Base-by-base conservation (phyloP, 306 rosid species). In the Macrotyloma uniflorum region DNA sequence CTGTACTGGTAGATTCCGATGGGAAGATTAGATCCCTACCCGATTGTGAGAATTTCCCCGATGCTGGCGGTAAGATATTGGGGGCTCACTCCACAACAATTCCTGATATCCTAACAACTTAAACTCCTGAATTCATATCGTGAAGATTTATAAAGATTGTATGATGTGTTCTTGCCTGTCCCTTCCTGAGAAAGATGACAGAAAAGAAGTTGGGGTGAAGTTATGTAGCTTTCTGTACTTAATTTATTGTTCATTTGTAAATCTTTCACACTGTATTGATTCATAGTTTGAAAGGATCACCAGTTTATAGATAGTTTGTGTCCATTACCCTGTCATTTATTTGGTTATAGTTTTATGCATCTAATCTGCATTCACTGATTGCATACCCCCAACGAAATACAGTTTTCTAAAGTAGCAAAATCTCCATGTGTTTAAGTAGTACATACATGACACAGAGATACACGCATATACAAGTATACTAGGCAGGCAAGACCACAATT, bases 81-180 rank as follows among this genome's bases (percentile, higher is more conserved):
- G 98, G 99, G 54, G 7, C 64, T 80, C 86, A 67, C 63, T 86
- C 96, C 5, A 4, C 75, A 0, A 1, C 79, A n/a, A 76, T 95
- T 65, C 99, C 98, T 14, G 98, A 95, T 80, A 74, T 82, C 33
- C 59, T 95, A 70, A 95, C 98, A 33, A 93, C 99, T 2, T 95
- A 84, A 64, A 77, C 73, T 79, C 36, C 23, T 58, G 19, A 53
- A 16, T 49, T 83, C 47, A 18, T 67, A 64, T 74, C 62, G 57
- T 70, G 24, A 11, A 67, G 42, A 67, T 74, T 70, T 61, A 11
- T 58, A 12, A 76, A 65, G 61, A 6, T 28, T 38, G 83, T 46
- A 54, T 55, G 63, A 23, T 67, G 23, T 68, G 79, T 74, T 58
- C 35, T 47, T 8, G 43, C 10, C 10, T 35, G 68, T 72, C 40